Percentiles rank a stretch among this genome's conserved stretches.
Conservation (phyloP, 352 stramenopile species). For the Phytophthora palmivora region DNA sequence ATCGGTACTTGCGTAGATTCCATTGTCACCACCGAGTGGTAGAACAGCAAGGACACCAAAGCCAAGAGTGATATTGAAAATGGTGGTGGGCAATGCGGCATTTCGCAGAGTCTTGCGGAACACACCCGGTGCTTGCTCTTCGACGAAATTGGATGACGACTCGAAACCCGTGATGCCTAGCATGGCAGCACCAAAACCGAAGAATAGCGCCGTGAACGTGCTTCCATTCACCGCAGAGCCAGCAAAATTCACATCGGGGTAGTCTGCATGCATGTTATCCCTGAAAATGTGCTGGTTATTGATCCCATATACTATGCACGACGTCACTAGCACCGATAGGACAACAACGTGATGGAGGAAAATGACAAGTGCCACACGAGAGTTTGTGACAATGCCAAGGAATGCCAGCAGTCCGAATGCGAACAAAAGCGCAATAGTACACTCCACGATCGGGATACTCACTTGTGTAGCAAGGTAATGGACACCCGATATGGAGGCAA, state of each 20-base stretch:
- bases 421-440: slow-evolving; percentile 61
- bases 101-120: too few relatives aligned
- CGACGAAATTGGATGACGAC: too few relatives aligned
- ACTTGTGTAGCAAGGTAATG: slow-evolving; percentile 78
- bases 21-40: background rate
- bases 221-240: slow-evolving; percentile 42
- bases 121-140: too few relatives aligned
- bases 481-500: slow-evolving; percentile 63
- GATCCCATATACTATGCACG: slow-evolving; percentile 56
- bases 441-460: slow-evolving; percentile 45
- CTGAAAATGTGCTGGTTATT: slow-evolving; percentile 58
- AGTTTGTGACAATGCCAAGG: slow-evolving; percentile 83
- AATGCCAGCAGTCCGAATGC: slow-evolving; percentile 80
- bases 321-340: slow-evolving; percentile 57
- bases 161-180: too few relatives aligned
- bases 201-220: slow-evolving; percentile 61
- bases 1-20: slow-evolving; percentile 59
- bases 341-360: slow-evolving; percentile 81
- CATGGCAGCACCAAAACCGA: slow-evolving; percentile 67
- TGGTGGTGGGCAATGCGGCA: too few relatives aligned
- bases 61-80: too few relatives aligned
- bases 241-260: slow-evolving; percentile 61
- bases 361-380: slow-evolving; percentile 76
- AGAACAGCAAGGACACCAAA: too few relatives aligned
- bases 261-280: slow-evolving; percentile 65